Base-by-base conservation (phyloP, 306 rosid genomes). In the Cucurbita argyrosperma region DNA sequence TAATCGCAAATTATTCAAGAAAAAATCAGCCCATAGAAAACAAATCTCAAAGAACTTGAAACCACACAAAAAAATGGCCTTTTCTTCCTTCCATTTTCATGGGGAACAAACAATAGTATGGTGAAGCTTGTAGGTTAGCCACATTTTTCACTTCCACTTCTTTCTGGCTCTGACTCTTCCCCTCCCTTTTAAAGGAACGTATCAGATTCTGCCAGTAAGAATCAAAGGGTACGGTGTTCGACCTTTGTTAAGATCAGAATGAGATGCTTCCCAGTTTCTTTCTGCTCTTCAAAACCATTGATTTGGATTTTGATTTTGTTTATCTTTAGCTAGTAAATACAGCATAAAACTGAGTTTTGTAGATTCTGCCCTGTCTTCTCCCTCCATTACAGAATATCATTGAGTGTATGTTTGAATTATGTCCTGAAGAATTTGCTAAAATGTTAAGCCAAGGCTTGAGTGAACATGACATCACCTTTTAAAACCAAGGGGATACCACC, bases 151-250 rank as follows among this genome's bases (percentile, higher is more conserved):
- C 76, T 71, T 72, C 56, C 15, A 18, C 55, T 42, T 62, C 57
- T 72, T 66, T 54, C 67, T 51, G 46, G 14, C 58, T 46, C 19
- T 78, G 8, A 60, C 62, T 80, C 65, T 40, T 59, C 42, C 62
- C 53, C 67, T 11, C 77, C 67, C 53, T 46, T 68, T 55, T 64
- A 30, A 74, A 76, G 76, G 73, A 71, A 52, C 23, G 54, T 77
- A 75, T 72, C 80, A 90, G 96, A 92, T 92, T 92, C 90, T 81
- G 89, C 45, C 80, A 73, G 59, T 81, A 76, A 75, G 61, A 79
- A 68, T 72, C 59, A 74, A 73, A 72, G 16, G 68, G 68, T 88
- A 87, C 85, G 85, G 82, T 82, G 75, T 70, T 76, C 86, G 80
- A 13, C 16, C 46, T 8, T 7, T 61, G 46, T 59, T 35, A 14